These are phyloP conservation scores for Penicillium sp. DNA, from an alignment of 2,329 filamentous ascomycete species.

Conservation along the genomic window DNA sequence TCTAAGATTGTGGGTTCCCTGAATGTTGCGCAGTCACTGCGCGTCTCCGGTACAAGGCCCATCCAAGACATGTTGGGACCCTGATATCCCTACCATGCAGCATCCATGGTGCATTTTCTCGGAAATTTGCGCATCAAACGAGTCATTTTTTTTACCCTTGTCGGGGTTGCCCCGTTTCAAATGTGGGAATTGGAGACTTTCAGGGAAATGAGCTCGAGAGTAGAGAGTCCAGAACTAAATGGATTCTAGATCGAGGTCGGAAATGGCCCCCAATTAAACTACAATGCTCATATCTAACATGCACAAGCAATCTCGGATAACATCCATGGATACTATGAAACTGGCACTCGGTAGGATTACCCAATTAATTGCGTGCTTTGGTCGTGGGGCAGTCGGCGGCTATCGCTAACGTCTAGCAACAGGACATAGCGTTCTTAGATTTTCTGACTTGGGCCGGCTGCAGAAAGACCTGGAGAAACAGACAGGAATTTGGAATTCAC, in stretches of 20 bases:
- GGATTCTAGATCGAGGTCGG: neutral
- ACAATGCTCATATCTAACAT: neutral
- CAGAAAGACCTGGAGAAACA: neutral
- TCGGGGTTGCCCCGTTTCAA: neutral
- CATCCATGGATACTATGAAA: neutral
- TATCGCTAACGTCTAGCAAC: constrained; percentile 11
- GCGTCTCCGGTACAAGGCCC: constrained; percentile 7
- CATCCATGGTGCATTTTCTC: neutral
- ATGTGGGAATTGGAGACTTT: neutral
- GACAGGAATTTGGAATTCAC: neutral
- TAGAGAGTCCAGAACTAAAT: neutral
- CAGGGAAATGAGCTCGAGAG: neutral
- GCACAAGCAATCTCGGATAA: neutral
- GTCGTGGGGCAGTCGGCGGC: constrained; percentile 8
- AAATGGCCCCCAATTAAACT: neutral
- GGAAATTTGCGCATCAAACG: neutral
- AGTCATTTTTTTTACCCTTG: neutral
- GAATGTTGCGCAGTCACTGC: constrained; percentile 11
- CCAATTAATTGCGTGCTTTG: constrained; percentile 3
- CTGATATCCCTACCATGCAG: neutral
- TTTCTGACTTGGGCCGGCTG: neutral
- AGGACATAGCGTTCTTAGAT: constrained; percentile 7
- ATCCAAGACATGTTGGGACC: neutral
- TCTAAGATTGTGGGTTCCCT: neutral
- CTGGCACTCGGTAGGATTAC: neutral